Evolutionary conservation across 108 stramenopile species (phyloP).

Genomic region (Chaetoceros tenuissimus): DNA sequence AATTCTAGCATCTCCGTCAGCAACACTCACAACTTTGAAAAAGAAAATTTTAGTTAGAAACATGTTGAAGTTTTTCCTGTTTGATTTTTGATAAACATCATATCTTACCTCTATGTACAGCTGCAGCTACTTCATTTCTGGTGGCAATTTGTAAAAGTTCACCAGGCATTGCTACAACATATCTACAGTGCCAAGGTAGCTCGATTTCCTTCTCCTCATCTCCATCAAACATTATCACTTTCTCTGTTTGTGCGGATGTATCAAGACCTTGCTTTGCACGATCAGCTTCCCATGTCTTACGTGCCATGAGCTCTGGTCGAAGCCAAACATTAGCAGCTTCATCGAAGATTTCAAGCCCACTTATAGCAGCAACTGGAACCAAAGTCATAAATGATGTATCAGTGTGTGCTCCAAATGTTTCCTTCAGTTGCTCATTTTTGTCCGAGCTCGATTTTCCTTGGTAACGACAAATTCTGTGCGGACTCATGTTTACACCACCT

Average conservation of each 20-base stretch:
- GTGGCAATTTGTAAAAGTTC: slow-evolving; percentile 65
- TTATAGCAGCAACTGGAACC: slow-evolving; percentile 66
- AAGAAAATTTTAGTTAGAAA: too few species aligned
- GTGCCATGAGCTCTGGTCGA: slow-evolving; percentile 66
- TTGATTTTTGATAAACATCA: too few species aligned
- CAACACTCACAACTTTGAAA: slow-evolving; percentile 55
- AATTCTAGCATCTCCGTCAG: slow-evolving; percentile 26
- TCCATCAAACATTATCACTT: slow-evolving; percentile 15
- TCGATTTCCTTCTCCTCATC: slow-evolving; percentile 5
- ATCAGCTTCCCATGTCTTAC: slow-evolving; percentile 34
- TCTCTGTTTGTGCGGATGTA: slow-evolving; percentile 9
- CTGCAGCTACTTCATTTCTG: slow-evolving; percentile 66
- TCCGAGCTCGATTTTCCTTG: slow-evolving; percentile 14
- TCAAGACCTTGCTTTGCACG: slow-evolving; percentile 10
- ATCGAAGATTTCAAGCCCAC: slow-evolving; percentile 75
- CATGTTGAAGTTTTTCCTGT: too few species aligned
- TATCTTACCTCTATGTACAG: slow-evolving; percentile 73
- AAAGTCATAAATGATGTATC: slow-evolving; percentile 68
- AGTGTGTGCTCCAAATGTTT: slow-evolving; percentile 75
- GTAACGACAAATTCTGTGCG: slow-evolving; percentile 68
- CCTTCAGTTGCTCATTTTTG: slow-evolving; percentile 14
- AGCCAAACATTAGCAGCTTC: slow-evolving; percentile 71
- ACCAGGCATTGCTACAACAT: slow-evolving; percentile 72
- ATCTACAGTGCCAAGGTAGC: slow-evolving; percentile 68
- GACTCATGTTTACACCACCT: slow-evolving; percentile 69